Conservation (phyloP, 306 rosid genomes). For the Quercus dentata region DNA sequence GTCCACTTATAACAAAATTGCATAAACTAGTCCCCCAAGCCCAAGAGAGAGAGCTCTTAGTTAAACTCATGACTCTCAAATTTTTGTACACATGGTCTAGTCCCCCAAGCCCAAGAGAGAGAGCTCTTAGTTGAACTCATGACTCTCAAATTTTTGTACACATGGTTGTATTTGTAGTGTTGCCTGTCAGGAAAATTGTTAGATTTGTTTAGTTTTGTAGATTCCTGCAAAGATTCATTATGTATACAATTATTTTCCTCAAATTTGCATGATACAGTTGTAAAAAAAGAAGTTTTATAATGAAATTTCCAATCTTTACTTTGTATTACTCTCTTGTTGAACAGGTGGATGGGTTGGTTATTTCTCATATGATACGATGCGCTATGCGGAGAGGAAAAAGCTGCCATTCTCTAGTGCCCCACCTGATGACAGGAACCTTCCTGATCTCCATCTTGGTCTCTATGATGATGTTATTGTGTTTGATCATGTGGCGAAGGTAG, state of each 20-base stretch:
- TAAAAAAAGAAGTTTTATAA: neutral
- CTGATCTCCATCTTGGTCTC: conserved; percentile 94
- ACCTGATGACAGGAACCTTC: conserved; percentile 82
- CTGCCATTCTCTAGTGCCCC: conserved; percentile 87
- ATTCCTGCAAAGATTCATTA: neutral
- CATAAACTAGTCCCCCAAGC: too few species aligned
- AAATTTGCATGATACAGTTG: neutral
- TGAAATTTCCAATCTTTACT: conserved; percentile 9
- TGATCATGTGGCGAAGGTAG: conserved; percentile 94
- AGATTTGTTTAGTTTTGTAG: too few species aligned
- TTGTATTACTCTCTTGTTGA: conserved; percentile 13
- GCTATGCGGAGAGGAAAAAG: conserved; percentile 89
- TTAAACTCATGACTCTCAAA: too few species aligned
- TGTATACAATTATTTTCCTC: neutral
- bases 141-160: too few species aligned
- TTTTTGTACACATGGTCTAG: too few species aligned
- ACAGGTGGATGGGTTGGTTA: conserved; percentile 98
- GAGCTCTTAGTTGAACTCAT: too few species aligned
- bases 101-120: too few species aligned
- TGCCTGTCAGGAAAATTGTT: too few species aligned
- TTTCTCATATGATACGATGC: conserved; percentile 95
- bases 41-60: too few species aligned
- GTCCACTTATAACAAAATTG: too few species aligned
- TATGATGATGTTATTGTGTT: conserved; percentile 88
- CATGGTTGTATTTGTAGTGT: too few species aligned